Evolutionary conservation across 768 basidiomycete species (phyloP).

Genomic region (Mycena venus): DNA sequence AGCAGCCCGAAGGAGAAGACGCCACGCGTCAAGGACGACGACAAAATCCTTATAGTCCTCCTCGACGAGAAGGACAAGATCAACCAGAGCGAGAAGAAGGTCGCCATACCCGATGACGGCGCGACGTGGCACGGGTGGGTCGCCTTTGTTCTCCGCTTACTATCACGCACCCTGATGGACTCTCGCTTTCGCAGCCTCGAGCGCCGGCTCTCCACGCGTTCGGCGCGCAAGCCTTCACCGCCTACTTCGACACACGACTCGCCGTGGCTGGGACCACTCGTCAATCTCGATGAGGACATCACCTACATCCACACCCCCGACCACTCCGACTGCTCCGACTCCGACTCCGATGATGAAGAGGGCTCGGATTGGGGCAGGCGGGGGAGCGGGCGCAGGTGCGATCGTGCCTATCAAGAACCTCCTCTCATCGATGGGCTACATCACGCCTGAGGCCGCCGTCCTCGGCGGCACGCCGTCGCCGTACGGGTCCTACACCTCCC

Average conservation of each 20-base stretch:
- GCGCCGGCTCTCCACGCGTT: conserved; percentile 17
- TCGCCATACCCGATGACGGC: not conserved
- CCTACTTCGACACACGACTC: conserved; percentile 10
- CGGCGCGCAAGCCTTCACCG: conserved; percentile 4
- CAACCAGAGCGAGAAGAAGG: not conserved
- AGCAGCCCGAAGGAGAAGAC: conserved; percentile 2
- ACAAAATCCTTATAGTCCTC: conserved; percentile 30
- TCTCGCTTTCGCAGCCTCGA: conserved; percentile 1
- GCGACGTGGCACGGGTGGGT: conserved; percentile 31
- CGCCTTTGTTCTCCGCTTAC: not conserved
- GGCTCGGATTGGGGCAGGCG: not conserved
- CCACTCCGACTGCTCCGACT: conserved; percentile 13
- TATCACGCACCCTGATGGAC: not conserved
- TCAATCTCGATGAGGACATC: conserved; percentile 22
- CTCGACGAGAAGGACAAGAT: conserved; percentile 28
- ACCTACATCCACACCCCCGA: conserved; percentile 19
- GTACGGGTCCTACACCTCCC: conserved; percentile 20
- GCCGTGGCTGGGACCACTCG: conserved; percentile 25
- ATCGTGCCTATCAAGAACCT: conserved; percentile 13
- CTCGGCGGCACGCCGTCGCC: conserved; percentile 22
- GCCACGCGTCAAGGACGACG: conserved; percentile 2
- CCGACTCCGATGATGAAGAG: conserved; percentile 8
- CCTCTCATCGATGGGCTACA: conserved; percentile 26
- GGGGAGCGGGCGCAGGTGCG: not conserved
- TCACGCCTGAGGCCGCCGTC: conserved; percentile 25